phyloP scores from a whole-genome alignment of 2,329 filamentous ascomycete species.

The Elsinoe arachidis region DNA sequence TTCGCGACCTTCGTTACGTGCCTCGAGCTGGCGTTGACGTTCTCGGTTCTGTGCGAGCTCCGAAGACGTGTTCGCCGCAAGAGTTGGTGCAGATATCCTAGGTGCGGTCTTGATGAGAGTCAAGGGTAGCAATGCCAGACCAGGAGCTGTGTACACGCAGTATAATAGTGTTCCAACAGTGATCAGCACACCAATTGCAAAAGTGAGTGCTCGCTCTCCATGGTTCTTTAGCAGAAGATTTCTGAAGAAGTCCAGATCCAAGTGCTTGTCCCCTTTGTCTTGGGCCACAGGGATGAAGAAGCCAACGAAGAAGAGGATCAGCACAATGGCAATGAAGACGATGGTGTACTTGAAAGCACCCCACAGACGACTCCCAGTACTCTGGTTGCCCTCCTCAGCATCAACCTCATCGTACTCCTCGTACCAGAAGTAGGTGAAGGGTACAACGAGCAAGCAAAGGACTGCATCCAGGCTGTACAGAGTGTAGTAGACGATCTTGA shows the following conservation, averaged over 20 bases:
- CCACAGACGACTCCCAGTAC: conserved; percentile 61
- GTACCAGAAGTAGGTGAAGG: conserved; percentile 97
- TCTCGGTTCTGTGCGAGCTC: conserved; percentile 83
- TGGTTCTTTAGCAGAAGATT: conserved; percentile 74
- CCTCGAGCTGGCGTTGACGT: conserved; percentile 82
- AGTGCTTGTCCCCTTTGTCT: conserved; percentile 52
- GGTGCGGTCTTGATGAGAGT: conserved; percentile 88
- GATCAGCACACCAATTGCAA: conserved; percentile 79
- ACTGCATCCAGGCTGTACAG: conserved; percentile 87
- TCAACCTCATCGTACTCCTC: conserved; percentile 95
- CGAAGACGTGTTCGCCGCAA: conserved; percentile 67
- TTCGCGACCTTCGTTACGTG: conserved; percentile 67
- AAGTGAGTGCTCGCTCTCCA: conserved; percentile 85
- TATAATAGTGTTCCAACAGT: conserved; percentile 81
- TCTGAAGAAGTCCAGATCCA: conserved; percentile 88
- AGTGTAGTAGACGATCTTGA: conserved; percentile 85
- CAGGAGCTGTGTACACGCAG: conserved; percentile 77
- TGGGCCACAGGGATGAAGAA: conserved; percentile 85
- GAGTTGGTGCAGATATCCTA: conserved; percentile 69
- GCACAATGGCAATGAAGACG: conserved; percentile 69
- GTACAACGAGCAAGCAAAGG: conserved; percentile 79
- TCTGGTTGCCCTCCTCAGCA: conserved; percentile 67
- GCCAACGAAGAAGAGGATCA: conserved; percentile 79
- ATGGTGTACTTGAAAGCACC: conserved; percentile 87
- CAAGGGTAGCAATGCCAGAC: conserved; percentile 79